phyloP scores from a whole-genome alignment of 1,139 yeast species.

The Diutina scorzettiae region DNA sequence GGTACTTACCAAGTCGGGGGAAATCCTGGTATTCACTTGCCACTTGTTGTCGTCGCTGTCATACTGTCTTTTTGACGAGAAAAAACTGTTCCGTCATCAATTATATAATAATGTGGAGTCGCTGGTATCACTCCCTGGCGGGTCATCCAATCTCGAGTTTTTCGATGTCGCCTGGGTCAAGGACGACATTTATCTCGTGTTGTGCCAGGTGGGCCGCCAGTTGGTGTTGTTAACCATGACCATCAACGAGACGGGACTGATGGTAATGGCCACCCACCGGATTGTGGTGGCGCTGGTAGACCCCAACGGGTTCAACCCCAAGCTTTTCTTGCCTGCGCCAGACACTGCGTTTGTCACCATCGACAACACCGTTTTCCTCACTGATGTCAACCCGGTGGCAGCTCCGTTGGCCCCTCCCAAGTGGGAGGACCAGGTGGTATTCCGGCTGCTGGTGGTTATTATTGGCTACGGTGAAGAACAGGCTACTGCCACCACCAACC shows the following conservation, averaged over 20 bases:
- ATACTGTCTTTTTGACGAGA: background rate
- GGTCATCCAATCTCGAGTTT: conserved; percentile 23
- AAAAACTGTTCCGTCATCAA: conserved; percentile 18
- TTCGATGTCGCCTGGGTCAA: conserved; percentile 31
- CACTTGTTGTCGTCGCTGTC: background rate
- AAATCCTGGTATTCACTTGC: conserved; percentile 12
- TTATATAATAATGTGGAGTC: conserved; percentile 22
- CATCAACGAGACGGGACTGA: conserved; percentile 39
- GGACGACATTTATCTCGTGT: conserved; percentile 32
- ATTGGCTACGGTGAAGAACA: conserved; percentile 51
- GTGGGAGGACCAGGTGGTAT: conserved; percentile 69
- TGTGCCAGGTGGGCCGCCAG: conserved; percentile 18
- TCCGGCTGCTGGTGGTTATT: conserved; percentile 41
- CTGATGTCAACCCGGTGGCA: conserved; percentile 43
- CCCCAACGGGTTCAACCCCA: conserved; percentile 23
- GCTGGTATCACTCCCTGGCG: conserved; percentile 23
- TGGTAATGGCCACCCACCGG: conserved; percentile 50
- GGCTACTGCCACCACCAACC: conserved; percentile 16
- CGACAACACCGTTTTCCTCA: conserved; percentile 49
- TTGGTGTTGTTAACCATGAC: conserved; percentile 46
- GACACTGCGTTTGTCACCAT: conserved; percentile 55
- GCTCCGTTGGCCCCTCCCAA: conserved; percentile 32
- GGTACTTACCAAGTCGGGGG: conserved; percentile 36
- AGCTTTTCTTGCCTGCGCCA: conserved; percentile 48
- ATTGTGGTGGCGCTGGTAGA: conserved; percentile 16